Evolutionary conservation across 1,284 basidiomycete species (phyloP).

Genomic region (Puccinia hordei): DNA sequence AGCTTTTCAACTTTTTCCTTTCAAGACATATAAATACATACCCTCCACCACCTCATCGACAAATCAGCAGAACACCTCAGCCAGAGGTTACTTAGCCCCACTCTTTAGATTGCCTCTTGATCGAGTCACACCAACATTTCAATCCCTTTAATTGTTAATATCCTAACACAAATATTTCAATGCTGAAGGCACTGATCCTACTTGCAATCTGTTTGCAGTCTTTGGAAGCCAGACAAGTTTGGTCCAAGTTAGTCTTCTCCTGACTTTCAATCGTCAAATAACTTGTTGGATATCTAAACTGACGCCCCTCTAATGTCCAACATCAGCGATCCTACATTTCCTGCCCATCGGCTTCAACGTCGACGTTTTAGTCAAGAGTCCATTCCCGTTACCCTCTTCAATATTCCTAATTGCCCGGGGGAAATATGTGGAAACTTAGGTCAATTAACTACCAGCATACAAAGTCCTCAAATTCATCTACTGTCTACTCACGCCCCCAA

Average conservation of each 20-base stretch:
- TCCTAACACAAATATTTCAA: too few species aligned
- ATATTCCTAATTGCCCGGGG: slow-evolving; percentile 39
- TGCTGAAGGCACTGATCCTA: not conserved
- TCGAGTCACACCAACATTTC: too few species aligned
- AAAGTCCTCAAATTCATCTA: not conserved
- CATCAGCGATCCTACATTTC: slow-evolving; percentile 29
- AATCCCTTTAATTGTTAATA: too few species aligned
- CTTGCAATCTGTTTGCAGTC: slow-evolving; percentile 8
- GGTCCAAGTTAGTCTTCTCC: slow-evolving; percentile 14
- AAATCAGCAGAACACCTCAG: too few species aligned
- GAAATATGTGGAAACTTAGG: slow-evolving; percentile 40
- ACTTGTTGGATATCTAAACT: not conserved
- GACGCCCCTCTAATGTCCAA: not conserved
- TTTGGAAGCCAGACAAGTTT: slow-evolving; percentile 21
- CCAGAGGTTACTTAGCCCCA: too few species aligned
- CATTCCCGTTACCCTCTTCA: not conserved
- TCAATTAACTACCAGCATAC: not conserved
- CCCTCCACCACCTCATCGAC: too few species aligned
- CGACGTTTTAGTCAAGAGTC: slow-evolving; percentile 46
- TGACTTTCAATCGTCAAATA: not conserved
- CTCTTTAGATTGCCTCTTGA: too few species aligned
- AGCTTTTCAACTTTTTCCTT: too few species aligned
- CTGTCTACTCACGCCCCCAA: not conserved
- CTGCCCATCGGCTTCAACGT: slow-evolving; percentile 12
- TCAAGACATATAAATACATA: too few species aligned